phyloP scores from a whole-genome alignment of 768 basidiomycete genomes.

The Strobilomyces dryophilus region DNA sequence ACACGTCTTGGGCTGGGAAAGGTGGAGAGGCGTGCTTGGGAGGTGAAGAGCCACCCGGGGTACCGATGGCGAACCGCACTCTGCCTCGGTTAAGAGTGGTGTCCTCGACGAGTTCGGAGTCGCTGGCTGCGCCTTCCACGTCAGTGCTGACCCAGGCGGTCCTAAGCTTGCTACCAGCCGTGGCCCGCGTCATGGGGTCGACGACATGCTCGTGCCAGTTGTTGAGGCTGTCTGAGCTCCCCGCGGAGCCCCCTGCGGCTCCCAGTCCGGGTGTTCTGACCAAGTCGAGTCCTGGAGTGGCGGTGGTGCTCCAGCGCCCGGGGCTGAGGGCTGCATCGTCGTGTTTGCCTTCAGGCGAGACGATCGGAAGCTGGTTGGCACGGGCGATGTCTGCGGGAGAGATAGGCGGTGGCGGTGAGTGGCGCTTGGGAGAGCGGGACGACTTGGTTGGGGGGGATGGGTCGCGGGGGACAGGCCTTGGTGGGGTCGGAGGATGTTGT shows the following conservation, averaged over 20 bases:
- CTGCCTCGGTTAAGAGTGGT: slow-evolving; percentile 8
- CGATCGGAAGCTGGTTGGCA: slow-evolving; percentile 26
- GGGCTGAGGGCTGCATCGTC: slow-evolving; percentile 40
- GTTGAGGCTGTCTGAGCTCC: slow-evolving; percentile 19
- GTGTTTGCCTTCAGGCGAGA: slow-evolving; percentile 22
- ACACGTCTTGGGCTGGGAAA: slow-evolving; percentile 4
- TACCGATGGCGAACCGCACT: slow-evolving; percentile 16
- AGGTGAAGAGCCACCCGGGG: slow-evolving; percentile 14
- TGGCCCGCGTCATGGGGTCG: slow-evolving; percentile 29
- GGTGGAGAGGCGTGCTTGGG: slow-evolving; percentile 12
- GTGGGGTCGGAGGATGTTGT: slow-evolving; percentile 17
- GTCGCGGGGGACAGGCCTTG: slow-evolving; percentile 24
- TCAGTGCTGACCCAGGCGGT: slow-evolving; percentile 42
- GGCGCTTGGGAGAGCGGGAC: slow-evolving; percentile 28
- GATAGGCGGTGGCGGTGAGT: slow-evolving; percentile 31
- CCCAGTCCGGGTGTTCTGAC: slow-evolving; percentile 18
- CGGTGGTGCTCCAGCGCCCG: slow-evolving; percentile 70
- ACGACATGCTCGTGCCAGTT: slow-evolving; percentile 27
- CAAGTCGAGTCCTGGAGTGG: slow-evolving; percentile 60
- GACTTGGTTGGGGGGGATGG: slow-evolving; percentile 20
- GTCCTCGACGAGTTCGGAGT: slow-evolving; percentile 25
- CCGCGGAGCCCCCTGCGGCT: slow-evolving; percentile 8
- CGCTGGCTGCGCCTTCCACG: slow-evolving; percentile 33
- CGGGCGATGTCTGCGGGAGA: slow-evolving; percentile 27
- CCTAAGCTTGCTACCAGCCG: slow-evolving; percentile 17